Evolutionary conservation across 202 grass and related monocot species (phyloP), one percentile per base, ranked within the genome.

Genomic region (Saccharum hybrid): DNA sequence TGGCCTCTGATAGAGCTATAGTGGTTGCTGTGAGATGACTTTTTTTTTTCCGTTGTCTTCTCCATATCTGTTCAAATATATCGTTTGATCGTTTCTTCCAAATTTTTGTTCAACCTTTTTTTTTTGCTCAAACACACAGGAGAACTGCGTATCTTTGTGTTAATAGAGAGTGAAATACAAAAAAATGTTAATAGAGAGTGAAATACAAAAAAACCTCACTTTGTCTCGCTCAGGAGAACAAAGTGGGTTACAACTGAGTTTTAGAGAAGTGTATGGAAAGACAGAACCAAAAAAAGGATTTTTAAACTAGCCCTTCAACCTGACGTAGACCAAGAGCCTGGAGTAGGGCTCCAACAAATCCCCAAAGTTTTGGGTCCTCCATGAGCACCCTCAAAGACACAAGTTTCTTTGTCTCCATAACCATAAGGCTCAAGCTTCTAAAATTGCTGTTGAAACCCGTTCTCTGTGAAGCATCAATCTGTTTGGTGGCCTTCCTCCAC

Each of bases 1-100:
- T 75, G 60, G 28, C 18, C 42, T 83, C 68, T 79, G 51, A 72
- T 81, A 79, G 43, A 62, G 70, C 56, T 83, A 52, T 65, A 77
- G 43, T 73, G 34, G 63, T 77, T 74, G 34, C 30, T 70, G 34
- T 7, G 33, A 51, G 52, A 62, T 77, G 70, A 73, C 68, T 6
- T 51, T 51, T 88, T 59, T 64, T 82, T 49, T 74, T 28, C n/a
- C 38, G 8, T 34, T 65, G 60, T 63, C n/a, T 22, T 10, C 45
- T 52, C 14, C 45, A 52, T 52, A 73, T 18, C 13, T 48, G 22
- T 52, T 73, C 15, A 34, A 15, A 49, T 33, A 33, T n/a, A 33
- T 46, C 4, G 61, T 66, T 21, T 51, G 18, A 51, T 48, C 13
- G 42, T 79, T 34, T 51, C 76, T 79, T 79, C 16, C 42, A 79